phyloP scores from a whole-genome alignment of 106 monocot species.

The Narthecium ossifragum region DNA sequence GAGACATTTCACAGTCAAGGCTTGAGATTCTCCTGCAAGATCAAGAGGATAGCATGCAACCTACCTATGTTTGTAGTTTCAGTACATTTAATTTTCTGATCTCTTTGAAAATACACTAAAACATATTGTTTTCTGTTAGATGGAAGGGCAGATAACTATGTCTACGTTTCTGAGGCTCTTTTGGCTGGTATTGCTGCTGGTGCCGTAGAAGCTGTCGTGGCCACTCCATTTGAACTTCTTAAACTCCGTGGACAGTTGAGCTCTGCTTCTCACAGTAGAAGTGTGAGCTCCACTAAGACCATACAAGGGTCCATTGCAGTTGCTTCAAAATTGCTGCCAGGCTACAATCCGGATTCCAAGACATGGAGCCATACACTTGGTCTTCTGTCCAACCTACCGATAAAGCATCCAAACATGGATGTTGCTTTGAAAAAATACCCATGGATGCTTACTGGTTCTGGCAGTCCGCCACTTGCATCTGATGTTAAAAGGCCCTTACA shows the following conservation, averaged over 20 bases:
- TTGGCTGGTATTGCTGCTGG: constrained; percentile 85
- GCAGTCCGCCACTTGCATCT: constrained; percentile 78
- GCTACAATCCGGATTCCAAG: constrained; percentile 54
- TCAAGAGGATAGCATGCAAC: too few species aligned
- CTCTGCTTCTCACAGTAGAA: constrained; percentile 34
- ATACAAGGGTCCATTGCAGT: constrained; percentile 20
- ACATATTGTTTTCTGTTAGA: constrained; percentile 40
- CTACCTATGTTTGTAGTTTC: too few species aligned
- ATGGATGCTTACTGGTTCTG: constrained; percentile 96
- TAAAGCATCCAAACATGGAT: constrained; percentile 36
- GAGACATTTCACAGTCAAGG: too few species aligned
- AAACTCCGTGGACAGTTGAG: constrained; percentile 68
- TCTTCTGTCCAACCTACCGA: constrained; percentile 54
- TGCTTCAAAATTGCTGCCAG: constrained; percentile 53
- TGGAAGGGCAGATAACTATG: constrained; percentile 92
- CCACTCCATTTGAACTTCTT: constrained; percentile 91
- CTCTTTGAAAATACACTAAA: too few species aligned
- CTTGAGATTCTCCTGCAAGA: too few species aligned
- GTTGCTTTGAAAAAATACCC: constrained; percentile 64
- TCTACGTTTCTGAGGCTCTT: constrained; percentile 77
- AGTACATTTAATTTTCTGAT: too few species aligned
- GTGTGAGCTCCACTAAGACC: constrained; percentile 10
- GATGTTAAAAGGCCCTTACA: constrained; percentile 48
- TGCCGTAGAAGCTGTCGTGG: constrained; percentile 45
- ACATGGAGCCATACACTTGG: constrained; percentile 45